phyloP scores from a whole-genome alignment of 352 stramenopile genomes.

The Phytophthora cryptogea region DNA sequence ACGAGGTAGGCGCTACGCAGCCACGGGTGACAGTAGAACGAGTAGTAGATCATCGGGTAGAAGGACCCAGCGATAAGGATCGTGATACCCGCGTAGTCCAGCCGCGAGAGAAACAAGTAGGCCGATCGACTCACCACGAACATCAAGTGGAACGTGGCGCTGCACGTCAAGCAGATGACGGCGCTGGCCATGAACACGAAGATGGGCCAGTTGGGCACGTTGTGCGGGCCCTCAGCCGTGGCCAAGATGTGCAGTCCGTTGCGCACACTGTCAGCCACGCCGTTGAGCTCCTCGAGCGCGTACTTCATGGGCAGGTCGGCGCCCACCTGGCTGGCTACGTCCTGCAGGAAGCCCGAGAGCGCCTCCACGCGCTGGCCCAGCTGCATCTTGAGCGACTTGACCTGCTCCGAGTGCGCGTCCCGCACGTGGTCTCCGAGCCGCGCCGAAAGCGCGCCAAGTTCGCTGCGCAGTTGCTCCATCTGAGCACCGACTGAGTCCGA shows the following conservation, averaged over 20 bases:
- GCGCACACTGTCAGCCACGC: constrained; percentile 74
- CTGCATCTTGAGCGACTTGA: constrained; percentile 59
- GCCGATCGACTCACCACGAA: constrained; percentile 78
- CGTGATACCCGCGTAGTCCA: constrained; percentile 88
- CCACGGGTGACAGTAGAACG: constrained; percentile 86
- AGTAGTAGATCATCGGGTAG: constrained; percentile 90
- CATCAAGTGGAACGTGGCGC: constrained; percentile 82
- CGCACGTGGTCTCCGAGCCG: constrained; percentile 48
- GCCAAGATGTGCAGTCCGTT: constrained; percentile 82
- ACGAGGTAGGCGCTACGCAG: constrained; percentile 66
- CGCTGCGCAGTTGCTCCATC: constrained; percentile 66
- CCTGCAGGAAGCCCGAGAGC: constrained; percentile 73
- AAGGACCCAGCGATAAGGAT: constrained; percentile 87
- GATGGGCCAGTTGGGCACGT: constrained; percentile 85
- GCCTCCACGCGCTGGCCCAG: constrained; percentile 62
- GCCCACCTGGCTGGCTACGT: constrained; percentile 70
- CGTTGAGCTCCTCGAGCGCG: constrained; percentile 74
- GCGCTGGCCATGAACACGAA: constrained; percentile 86
- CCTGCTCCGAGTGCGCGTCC: constrained; percentile 56
- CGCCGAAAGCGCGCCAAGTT: constrained; percentile 61
- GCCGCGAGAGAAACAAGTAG: constrained; percentile 78
- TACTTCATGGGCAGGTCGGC: constrained; percentile 79
- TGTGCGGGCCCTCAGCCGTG: constrained; percentile 57
- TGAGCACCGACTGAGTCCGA: constrained; percentile 67
- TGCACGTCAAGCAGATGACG: constrained; percentile 84